Percentiles rank a stretch among this genome's conserved stretches.
These are phyloP conservation scores for Ustilago tritici DNA, from an alignment of 1,284 basidiomycete species.

Conservation along the genomic window DNA sequence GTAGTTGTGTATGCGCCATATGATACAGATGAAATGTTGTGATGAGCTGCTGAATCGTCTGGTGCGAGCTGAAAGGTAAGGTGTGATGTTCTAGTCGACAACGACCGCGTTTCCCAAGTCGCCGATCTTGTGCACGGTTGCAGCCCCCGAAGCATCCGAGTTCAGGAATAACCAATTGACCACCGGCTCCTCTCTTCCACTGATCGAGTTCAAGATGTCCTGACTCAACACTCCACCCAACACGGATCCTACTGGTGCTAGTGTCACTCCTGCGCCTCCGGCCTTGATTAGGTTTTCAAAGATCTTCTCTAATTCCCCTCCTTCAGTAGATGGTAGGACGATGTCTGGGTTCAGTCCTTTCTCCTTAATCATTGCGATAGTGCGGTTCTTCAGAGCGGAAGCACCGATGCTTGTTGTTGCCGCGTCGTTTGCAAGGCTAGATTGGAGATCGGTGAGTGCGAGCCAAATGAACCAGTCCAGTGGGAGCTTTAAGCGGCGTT, in stretches of 20 bases:
- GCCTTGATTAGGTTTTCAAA: slow-evolving; percentile 21
- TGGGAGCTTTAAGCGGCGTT: slow-evolving; percentile 21
- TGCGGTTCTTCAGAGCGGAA: slow-evolving; percentile 12
- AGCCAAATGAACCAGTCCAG: slow-evolving; percentile 40
- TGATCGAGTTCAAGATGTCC: slow-evolving; percentile 91
- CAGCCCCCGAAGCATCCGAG: slow-evolving; percentile 71
- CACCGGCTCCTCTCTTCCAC: slow-evolving; percentile 88
- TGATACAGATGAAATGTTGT: neutral
- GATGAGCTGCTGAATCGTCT: neutral
- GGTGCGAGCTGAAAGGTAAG: neutral
- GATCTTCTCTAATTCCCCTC: slow-evolving; percentile 17
- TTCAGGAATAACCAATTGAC: slow-evolving; percentile 93
- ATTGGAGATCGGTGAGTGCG: slow-evolving; percentile 25
- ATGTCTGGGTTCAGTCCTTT: slow-evolving; percentile 26
- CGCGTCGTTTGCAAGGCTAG: neutral
- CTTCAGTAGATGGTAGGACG: slow-evolving; percentile 9
- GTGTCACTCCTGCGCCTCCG: slow-evolving; percentile 80
- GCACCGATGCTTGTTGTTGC: slow-evolving; percentile 10
- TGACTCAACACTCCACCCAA: slow-evolving; percentile 93
- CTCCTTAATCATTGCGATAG: slow-evolving; percentile 21
- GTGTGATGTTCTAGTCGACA: slow-evolving; percentile 9
- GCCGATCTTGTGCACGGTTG: slow-evolving; percentile 25
- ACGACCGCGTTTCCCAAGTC: slow-evolving; percentile 3
- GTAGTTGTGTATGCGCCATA: neutral
- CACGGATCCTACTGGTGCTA: slow-evolving; percentile 82